These are phyloP conservation scores for Xylaria sp. DNA, from an alignment of 2,329 filamentous ascomycete species.

Conservation along the genomic window DNA sequence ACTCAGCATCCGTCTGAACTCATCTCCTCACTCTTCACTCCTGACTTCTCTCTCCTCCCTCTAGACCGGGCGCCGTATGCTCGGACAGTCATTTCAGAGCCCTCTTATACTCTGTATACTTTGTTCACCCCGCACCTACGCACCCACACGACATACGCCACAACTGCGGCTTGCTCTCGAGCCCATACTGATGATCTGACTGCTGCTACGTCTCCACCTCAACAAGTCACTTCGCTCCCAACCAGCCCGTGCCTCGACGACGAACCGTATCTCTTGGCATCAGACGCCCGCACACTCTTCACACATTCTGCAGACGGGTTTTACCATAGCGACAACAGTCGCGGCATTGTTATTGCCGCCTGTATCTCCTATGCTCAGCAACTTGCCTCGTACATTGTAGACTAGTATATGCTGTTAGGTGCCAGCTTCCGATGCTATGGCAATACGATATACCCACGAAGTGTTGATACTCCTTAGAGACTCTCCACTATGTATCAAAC, in stretches of 20 bases:
- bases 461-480: conserved; percentile 76
- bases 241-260: conserved; percentile 1
- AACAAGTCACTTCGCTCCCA: background rate
- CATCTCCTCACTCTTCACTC: conserved; percentile 1
- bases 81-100: background rate
- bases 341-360: background rate
- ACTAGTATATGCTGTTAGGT: conserved; percentile 19
- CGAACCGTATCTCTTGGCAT: background rate
- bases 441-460: conserved; percentile 74
- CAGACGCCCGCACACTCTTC: background rate
- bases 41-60: conserved; percentile 2
- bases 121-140: conserved; percentile 22
- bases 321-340: background rate
- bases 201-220: conserved; percentile 13
- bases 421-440: conserved; percentile 49
- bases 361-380: conserved; percentile 9
- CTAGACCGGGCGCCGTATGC: background rate
- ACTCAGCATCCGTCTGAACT: background rate
- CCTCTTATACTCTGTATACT: background rate
- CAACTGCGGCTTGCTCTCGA: background rate
- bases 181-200: background rate
- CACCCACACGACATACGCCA: conserved; percentile 14
- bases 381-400: conserved; percentile 9
- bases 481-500: conserved; percentile 84
- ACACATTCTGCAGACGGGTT: no score